A percentile compares a stretch with the other conserved stretches of the same genome.
phyloP scores from a whole-genome alignment of 441 rosid species.

The Bruguiera hainesii region DNA sequence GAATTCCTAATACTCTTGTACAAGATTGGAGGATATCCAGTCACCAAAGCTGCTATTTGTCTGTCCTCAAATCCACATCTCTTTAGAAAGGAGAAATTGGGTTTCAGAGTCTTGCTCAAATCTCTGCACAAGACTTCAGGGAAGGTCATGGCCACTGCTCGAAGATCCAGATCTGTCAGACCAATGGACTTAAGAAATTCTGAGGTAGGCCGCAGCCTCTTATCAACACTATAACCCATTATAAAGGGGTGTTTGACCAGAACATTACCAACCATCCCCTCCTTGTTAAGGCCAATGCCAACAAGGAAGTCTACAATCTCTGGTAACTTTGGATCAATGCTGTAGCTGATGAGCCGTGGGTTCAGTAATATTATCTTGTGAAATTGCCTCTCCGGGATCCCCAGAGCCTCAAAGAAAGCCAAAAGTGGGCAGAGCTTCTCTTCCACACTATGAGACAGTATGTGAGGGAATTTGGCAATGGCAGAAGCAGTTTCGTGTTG shows the following conservation, averaged over 20 bases:
- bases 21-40: conserved; percentile 76
- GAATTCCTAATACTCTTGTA: conserved; percentile 81
- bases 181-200: conserved; percentile 73
- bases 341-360: conserved; percentile 92
- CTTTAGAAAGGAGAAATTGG: conserved; percentile 50
- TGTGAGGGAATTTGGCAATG: conserved; percentile 80
- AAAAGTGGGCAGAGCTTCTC: conserved; percentile 95
- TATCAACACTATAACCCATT: conserved; percentile 83
- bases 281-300: conserved; percentile 61
- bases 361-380: conserved; percentile 76
- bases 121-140: conserved; percentile 88
- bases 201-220: conserved; percentile 75
- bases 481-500: conserved; percentile 73
- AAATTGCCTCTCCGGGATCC: conserved; percentile 77
- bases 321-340: conserved; percentile 69
- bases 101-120: conserved; percentile 55
- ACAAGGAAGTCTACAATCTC: conserved; percentile 69
- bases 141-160: conserved; percentile 52
- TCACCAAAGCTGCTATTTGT: conserved; percentile 60
- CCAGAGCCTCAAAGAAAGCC: conserved; percentile 86
- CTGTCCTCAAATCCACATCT: conserved; percentile 60
- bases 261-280: conserved; percentile 74
- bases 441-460: conserved; percentile 81
- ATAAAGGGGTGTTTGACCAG: conserved; percentile 74
- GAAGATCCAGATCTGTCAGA: conserved; percentile 49